A percentile compares a stretch with the other conserved stretches of the same genome.
These are phyloP conservation scores for Elongisporangium anandrum DNA, from an alignment of 352 stramenopile species.

Conservation along the genomic window DNA sequence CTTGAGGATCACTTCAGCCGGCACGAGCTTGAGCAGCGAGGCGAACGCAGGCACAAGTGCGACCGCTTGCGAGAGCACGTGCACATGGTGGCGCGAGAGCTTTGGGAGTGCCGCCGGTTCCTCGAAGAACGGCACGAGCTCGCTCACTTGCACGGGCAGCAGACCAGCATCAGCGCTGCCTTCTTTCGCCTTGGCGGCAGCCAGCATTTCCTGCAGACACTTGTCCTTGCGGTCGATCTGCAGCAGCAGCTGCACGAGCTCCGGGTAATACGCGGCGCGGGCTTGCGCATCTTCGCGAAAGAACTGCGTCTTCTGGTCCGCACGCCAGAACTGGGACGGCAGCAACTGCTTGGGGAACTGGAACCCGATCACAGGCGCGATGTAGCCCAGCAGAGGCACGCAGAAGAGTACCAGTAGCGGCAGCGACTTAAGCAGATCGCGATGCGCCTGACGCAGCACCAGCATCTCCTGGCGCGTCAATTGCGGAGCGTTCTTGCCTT, in stretches of 20 bases:
- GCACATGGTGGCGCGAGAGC: conserved; percentile 47
- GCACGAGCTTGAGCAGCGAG: conserved; percentile 41
- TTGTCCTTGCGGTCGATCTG: conserved; percentile 63
- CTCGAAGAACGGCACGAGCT: conserved; percentile 68
- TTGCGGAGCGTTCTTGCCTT: conserved; percentile 2
- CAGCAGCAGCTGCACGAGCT: conserved; percentile 49
- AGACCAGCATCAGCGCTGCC: conserved; percentile 21
- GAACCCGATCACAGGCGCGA: conserved; percentile 72
- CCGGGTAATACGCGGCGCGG: conserved; percentile 50
- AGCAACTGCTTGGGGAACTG: conserved; percentile 83
- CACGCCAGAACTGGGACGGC: conserved; percentile 84
- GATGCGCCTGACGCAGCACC: conserved; percentile 72
- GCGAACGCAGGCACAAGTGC: conserved; percentile 60
- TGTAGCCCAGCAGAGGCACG: conserved; percentile 67
- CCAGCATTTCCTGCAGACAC: conserved; percentile 44
- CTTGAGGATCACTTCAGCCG: conserved; percentile 29
- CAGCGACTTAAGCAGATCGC: conserved; percentile 82
- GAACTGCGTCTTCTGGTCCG: conserved; percentile 83
- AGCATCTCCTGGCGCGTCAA: conserved; percentile 76
- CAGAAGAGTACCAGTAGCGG: conserved; percentile 72
- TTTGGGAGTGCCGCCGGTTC: conserved; percentile 36
- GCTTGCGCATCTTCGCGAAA: conserved; percentile 54
- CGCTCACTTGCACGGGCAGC: conserved; percentile 45
- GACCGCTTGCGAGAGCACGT: conserved; percentile 46
- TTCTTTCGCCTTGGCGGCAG: conserved; percentile 2